Percentiles rank a stretch among this genome's conserved stretches.
Conservation (phyloP, 2,329 filamentous ascomycete genomes). For the Epichloe bromicola region DNA sequence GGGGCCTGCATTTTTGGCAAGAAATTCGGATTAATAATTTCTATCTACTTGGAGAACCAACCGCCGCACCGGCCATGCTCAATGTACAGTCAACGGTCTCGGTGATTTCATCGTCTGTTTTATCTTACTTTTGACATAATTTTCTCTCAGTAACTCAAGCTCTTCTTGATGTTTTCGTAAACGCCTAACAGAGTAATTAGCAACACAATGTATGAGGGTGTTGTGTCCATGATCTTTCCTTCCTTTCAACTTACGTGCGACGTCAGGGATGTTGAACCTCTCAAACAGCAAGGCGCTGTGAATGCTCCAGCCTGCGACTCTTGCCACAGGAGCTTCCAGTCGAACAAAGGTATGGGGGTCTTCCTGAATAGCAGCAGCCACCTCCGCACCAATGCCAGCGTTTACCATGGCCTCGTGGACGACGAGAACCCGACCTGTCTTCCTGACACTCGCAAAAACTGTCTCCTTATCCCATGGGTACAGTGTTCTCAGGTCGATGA, state of each 20-base stretch:
- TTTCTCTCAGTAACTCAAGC: conserved; percentile 43
- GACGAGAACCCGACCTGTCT: conserved; percentile 75
- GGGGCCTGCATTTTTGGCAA: too few species aligned
- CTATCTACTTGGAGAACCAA: not conserved
- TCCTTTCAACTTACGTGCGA: conserved; percentile 55
- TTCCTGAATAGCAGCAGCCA: conserved; percentile 80
- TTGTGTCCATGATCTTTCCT: not conserved
- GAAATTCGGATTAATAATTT: not conserved
- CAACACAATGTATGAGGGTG: not conserved
- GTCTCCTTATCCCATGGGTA: conserved; percentile 86
- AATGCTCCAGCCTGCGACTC: conserved; percentile 82
- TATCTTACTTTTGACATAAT: not conserved
- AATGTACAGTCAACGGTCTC: conserved; percentile 1
- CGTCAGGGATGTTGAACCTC: conserved; percentile 70
- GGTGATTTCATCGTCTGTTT: not conserved
- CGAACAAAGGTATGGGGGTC: conserved; percentile 61
- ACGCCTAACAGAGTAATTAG: conserved; percentile 36
- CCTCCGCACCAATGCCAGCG: conserved; percentile 76
- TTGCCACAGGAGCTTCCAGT: conserved; percentile 71
- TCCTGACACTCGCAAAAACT: conserved; percentile 68
- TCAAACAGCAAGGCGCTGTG: conserved; percentile 73
- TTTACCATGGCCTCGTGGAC: conserved; percentile 92
- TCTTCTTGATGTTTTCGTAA: conserved; percentile 57
- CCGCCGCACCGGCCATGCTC: not conserved
- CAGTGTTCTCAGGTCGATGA: conserved; percentile 78